Conservation (phyloP, 805 yeast species). For the Ogataea dorogensis region DNA sequence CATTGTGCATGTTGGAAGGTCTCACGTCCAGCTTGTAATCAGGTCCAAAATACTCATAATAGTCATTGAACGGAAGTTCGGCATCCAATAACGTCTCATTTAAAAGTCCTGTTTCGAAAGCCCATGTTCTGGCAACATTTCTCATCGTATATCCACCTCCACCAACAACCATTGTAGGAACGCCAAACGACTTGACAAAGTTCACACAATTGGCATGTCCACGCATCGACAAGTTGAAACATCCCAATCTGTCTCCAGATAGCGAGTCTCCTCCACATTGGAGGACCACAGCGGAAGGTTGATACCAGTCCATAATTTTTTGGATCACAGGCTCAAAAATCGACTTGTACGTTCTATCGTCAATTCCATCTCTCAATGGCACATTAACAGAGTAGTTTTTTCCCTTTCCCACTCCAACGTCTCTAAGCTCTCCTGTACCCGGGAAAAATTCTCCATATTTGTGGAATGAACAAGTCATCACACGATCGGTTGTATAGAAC, state of each 20-base stretch:
- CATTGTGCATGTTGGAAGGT: slow-evolving; percentile 95
- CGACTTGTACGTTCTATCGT: slow-evolving; percentile 81
- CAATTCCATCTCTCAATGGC: slow-evolving; percentile 90
- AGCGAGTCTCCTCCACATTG: slow-evolving; percentile 99
- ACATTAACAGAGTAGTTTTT: slow-evolving; percentile 82
- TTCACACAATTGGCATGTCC: slow-evolving; percentile 97
- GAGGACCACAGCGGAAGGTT: slow-evolving; percentile 93
- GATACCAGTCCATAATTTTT: slow-evolving; percentile 78
- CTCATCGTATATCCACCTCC: slow-evolving; percentile 99
- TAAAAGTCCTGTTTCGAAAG: slow-evolving; percentile 86
- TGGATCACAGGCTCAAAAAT: slow-evolving; percentile 87
- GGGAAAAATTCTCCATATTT: slow-evolving; percentile 93
- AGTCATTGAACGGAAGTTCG: slow-evolving; percentile 88
- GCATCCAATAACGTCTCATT: slow-evolving; percentile 75
- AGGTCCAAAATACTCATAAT: slow-evolving; percentile 96
- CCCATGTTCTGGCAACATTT: slow-evolving; percentile 94
- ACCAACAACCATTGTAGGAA: slow-evolving; percentile 92
- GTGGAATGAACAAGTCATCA: slow-evolving; percentile 87
- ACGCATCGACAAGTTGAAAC: slow-evolving; percentile 87
- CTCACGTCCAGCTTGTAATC: slow-evolving; percentile 93
- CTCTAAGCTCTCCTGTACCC: slow-evolving; percentile 86
- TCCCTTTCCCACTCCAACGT: slow-evolving; percentile 81
- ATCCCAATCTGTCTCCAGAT: slow-evolving; percentile 93
- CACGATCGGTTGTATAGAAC: slow-evolving; percentile 86
- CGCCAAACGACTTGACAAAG: slow-evolving; percentile 77